phyloP scores from a whole-genome alignment of 2,329 filamentous ascomycete species.

The Didymella pinodella region DNA sequence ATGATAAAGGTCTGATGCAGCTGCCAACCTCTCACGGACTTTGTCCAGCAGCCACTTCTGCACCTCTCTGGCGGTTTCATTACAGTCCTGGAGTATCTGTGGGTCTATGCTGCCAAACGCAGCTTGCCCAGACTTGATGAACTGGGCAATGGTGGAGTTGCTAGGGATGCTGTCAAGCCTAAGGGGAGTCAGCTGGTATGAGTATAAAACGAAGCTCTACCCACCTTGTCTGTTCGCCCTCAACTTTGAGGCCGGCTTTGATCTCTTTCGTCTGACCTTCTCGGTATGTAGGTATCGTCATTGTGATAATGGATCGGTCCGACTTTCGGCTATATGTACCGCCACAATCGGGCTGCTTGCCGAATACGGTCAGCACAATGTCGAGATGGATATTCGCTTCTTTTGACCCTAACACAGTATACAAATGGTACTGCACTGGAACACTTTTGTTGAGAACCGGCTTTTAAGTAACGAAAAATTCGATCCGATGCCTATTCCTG shows the following conservation, averaged over 20 bases:
- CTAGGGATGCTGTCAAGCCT: not conserved
- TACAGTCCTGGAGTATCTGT: not conserved
- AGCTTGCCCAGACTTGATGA: constrained; percentile 9
- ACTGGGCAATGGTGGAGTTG: constrained; percentile 9
- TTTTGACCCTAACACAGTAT: not conserved
- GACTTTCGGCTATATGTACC: not conserved
- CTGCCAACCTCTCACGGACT: constrained; percentile 1
- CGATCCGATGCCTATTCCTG: not conserved
- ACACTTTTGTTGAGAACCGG: not conserved
- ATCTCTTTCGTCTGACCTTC: not conserved
- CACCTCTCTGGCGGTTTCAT: not conserved
- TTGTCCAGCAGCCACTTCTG: constrained; percentile 5
- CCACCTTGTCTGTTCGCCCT: constrained; percentile 1
- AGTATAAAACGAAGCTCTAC: not conserved
- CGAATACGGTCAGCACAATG: not conserved
- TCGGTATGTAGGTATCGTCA: not conserved
- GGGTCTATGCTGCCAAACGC: constrained; percentile 1
- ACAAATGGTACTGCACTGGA: not conserved
- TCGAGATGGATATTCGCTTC: not conserved
- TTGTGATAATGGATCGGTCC: constrained; percentile 4
- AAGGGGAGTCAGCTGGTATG: not conserved
- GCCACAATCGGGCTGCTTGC: constrained; percentile 1
- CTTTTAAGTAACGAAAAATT: not conserved
- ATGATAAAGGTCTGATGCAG: constrained; percentile 3
- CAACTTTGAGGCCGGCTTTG: not conserved